Conservation (phyloP, 108 stramenopile genomes). For the Pseudonitzschia multistriata region DNA sequence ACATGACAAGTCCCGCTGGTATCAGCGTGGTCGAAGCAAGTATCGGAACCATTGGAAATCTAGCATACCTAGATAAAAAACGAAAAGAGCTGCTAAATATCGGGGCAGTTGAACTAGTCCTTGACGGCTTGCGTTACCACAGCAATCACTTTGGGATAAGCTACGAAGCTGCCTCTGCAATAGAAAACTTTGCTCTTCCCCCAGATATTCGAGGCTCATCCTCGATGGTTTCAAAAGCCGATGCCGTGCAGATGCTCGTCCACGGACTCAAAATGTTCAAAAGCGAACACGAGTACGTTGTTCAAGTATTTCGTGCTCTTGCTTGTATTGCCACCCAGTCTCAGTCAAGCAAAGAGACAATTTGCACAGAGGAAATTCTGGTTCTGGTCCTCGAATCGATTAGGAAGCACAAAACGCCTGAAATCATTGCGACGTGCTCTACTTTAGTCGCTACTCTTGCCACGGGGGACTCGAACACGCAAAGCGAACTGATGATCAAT, state of each 20-base stretch:
- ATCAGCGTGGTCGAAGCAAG: constrained; percentile 33
- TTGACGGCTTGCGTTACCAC: constrained; percentile 25
- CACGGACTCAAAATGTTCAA: constrained; percentile 15
- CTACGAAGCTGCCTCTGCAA: constrained; percentile 28
- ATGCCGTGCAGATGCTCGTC: constrained; percentile 19
- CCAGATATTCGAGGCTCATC: neutral
- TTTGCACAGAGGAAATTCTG: constrained; percentile 15
- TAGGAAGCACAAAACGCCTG: neutral
- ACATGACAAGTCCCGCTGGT: constrained; percentile 21
- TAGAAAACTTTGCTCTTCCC: constrained; percentile 27
- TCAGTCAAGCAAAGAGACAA: constrained; percentile 9
- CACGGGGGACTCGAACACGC: neutral
- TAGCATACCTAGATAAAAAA: constrained; percentile 20
- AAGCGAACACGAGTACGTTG: constrained; percentile 9
- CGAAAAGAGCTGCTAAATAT: constrained; percentile 10
- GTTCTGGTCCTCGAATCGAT: constrained; percentile 3
- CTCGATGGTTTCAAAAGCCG: constrained; percentile 11
- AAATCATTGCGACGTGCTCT: constrained; percentile 18
- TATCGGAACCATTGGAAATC: constrained; percentile 40
- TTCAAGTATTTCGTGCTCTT: constrained; percentile 26
- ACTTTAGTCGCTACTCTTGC: constrained; percentile 21
- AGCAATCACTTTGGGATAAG: constrained; percentile 19
- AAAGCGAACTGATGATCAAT: constrained; percentile 15
- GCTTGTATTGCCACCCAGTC: constrained; percentile 23
- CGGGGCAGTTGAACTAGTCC: constrained; percentile 21